Percentiles rank a stretch among this genome's conserved stretches.
Conservation (phyloP, 2,329 filamentous ascomycete genomes). For the Cladosporium colombiae region DNA sequence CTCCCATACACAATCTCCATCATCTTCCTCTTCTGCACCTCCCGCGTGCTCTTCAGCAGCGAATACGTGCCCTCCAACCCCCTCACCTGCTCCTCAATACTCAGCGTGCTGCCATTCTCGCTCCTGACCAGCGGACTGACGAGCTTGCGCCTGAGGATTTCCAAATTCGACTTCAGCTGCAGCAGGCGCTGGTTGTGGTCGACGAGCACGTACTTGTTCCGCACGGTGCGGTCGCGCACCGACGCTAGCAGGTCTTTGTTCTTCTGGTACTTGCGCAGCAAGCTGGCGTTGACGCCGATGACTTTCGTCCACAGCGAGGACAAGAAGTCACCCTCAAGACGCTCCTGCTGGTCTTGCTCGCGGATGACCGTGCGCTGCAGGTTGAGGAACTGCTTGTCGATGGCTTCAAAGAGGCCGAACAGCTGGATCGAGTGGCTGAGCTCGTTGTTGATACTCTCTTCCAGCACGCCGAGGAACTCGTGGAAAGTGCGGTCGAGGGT, state of each 20-base stretch:
- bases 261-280: slow-evolving; percentile 87
- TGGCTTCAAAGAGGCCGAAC: slow-evolving; percentile 86
- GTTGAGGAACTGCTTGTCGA: slow-evolving; percentile 88
- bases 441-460: slow-evolving; percentile 85
- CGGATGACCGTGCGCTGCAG: slow-evolving; percentile 81
- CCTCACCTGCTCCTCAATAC: slow-evolving; percentile 80
- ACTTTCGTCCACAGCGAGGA: slow-evolving; percentile 83
- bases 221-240: slow-evolving; percentile 78
- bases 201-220: slow-evolving; percentile 82
- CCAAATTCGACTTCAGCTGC: slow-evolving; percentile 81
- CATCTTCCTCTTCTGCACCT: slow-evolving; percentile 59
- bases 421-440: slow-evolving; percentile 76
- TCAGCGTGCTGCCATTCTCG: slow-evolving; percentile 66
- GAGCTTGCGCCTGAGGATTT: slow-evolving; percentile 78
- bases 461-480: slow-evolving; percentile 82
- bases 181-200: slow-evolving; percentile 84
- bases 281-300: slow-evolving; percentile 71
- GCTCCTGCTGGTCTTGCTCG: slow-evolving; percentile 79
- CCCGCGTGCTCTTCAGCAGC: slow-evolving; percentile 73
- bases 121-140: slow-evolving; percentile 80
- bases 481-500: slow-evolving; percentile 85
- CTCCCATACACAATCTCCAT: slow-evolving; percentile 38
- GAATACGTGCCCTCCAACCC: slow-evolving; percentile 78
- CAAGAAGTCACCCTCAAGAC: slow-evolving; percentile 76
- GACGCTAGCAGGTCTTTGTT: slow-evolving; percentile 78